Evolutionary conservation across 768 basidiomycete genomes (phyloP).

Genomic region (Pulveroboletus sp.): DNA sequence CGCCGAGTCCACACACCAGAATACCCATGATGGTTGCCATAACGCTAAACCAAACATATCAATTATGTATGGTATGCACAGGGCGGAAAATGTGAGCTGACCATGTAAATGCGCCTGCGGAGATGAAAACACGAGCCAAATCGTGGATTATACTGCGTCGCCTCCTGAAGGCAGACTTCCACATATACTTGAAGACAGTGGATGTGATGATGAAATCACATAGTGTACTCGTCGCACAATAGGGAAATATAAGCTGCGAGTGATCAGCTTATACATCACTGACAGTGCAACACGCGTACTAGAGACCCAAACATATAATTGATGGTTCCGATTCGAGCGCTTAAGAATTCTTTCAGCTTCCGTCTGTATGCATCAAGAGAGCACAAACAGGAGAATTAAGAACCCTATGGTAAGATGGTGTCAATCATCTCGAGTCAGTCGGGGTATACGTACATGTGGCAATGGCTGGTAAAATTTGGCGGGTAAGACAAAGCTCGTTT

Average conservation of each 20-base stretch:
- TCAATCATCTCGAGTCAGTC: neutral
- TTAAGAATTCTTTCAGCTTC: neutral
- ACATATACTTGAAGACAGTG: slow-evolving; percentile 14
- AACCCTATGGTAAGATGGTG: neutral
- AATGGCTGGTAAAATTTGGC: neutral
- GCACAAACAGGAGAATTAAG: neutral
- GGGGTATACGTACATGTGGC: slow-evolving; percentile 7
- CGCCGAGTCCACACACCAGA: slow-evolving; percentile 5
- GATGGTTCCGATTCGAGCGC: slow-evolving; percentile 2
- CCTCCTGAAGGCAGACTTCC: slow-evolving; percentile 13
- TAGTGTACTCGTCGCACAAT: neutral
- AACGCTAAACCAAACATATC: neutral
- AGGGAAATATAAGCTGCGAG: slow-evolving; percentile 1
- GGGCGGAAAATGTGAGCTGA: neutral
- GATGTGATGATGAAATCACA: slow-evolving; percentile 7
- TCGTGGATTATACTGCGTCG: slow-evolving; percentile 5
- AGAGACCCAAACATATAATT: neutral
- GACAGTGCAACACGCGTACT: neutral
- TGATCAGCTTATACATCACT: neutral
- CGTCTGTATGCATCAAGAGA: neutral
- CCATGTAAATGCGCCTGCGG: slow-evolving; percentile 13
- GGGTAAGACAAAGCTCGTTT: neutral
- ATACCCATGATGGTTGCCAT: neutral
- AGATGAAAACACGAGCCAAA: slow-evolving; percentile 11
- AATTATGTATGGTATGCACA: too few species aligned